Evolutionary conservation across 23 red algal species (phyloP), one percentile per base, ranked within the genome.

Genomic region (Chondrus crispus): DNA sequence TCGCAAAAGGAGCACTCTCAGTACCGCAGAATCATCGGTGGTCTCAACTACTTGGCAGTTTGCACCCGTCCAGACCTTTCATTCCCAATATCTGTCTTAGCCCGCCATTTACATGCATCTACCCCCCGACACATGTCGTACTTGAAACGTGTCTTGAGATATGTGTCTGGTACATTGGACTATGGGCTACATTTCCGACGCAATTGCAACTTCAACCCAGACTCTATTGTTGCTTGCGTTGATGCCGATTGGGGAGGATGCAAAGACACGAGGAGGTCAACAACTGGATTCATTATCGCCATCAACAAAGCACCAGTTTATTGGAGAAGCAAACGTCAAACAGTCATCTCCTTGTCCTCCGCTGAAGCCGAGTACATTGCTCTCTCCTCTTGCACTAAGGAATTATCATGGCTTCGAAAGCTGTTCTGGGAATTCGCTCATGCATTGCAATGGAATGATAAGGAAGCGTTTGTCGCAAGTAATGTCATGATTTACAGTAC

Each of bases 191-290:
- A 8, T 14, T 52, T 57, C 49, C 18, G 44, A 60, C 55, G 19
- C 10, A 45, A 42, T 19, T 30, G 46, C 35, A 30, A 29, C 48
- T 10, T 72, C 35, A 18, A 38, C 1, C 49, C 47, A 0, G 1
- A 11, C 12, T 44, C 40, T 9, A 2, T 87, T 53, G 9, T 9
- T 32, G 57, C 66, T 33, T 88, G 57, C 32, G 62, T 41, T 44
- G 83, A 72, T 62, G 39, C 83, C 39, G 83, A 74, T 74, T 87
- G 83, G 83, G 50, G 9, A 66, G 64, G 85, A 48, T 50, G 62
- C 46, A 62, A 68, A 32, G 53, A 52, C 54, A 88, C 62, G 26
- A 75, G 85, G 68, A 88, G 36, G 41, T 88, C 85, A 41, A 88
- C 64, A 20, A 77, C 85, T 49, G n/a, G 68, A n/a, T 88, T 70